Conservation (phyloP, 2,329 filamentous ascomycete genomes). For the Monosporascus sp. region DNA sequence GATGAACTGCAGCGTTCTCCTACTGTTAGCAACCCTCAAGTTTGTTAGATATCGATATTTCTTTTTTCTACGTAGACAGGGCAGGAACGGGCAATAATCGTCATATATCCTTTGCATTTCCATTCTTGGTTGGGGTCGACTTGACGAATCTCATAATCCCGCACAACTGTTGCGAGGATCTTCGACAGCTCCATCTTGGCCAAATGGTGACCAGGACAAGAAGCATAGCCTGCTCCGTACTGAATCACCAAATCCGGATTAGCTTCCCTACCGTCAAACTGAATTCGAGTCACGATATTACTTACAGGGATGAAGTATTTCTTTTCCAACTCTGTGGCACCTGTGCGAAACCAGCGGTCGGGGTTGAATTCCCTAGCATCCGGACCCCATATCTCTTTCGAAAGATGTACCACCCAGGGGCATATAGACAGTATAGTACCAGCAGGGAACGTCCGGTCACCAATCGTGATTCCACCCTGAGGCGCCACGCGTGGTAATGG, state of each 20-base stretch:
- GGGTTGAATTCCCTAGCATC: constrained; percentile 17
- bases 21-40: not conserved
- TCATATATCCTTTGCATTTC: constrained; percentile 22
- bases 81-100: constrained; percentile 17
- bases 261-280: not conserved
- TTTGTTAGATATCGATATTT: not conserved
- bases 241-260: not conserved
- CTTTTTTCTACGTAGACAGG: constrained; percentile 14
- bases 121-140: constrained; percentile 17
- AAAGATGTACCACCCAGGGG: constrained; percentile 22
- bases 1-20: not conserved
- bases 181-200: constrained; percentile 16
- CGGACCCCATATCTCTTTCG: constrained; percentile 16
- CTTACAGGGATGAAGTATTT: constrained; percentile 16
- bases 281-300: not conserved
- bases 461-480: constrained; percentile 20
- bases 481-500: constrained; percentile 22
- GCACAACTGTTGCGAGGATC: constrained; percentile 11
- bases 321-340: constrained; percentile 11
- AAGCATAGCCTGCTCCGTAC: constrained; percentile 12
- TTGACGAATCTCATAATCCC: constrained; percentile 16
- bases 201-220: constrained; percentile 15
- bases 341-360: constrained; percentile 15
- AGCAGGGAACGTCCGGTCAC: constrained; percentile 20
- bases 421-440: constrained; percentile 22